A percentile compares a stretch with the other conserved stretches of the same genome.
Conservation (phyloP, 2,329 filamentous ascomycete species). For the Epichloe baconii region DNA sequence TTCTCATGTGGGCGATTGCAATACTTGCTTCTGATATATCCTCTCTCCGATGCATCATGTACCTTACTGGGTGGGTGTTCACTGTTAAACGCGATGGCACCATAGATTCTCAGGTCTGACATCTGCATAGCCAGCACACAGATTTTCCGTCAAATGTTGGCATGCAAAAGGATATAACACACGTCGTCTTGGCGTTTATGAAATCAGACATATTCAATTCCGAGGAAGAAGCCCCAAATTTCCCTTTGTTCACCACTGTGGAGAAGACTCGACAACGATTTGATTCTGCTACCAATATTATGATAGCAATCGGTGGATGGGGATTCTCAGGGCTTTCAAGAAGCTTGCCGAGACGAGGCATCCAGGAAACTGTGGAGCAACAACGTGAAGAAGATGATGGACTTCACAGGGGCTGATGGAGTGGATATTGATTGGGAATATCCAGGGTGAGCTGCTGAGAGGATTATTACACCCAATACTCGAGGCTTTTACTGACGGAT, state of each 20-base stretch:
- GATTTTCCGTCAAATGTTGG: slow-evolving; percentile 23
- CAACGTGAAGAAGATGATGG: slow-evolving; percentile 51
- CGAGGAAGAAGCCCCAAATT: slow-evolving; percentile 20
- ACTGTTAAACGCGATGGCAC: neutral
- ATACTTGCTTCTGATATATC: slow-evolving; percentile 5
- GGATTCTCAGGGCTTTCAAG: slow-evolving; percentile 49
- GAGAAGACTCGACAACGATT: slow-evolving; percentile 34
- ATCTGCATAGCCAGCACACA: slow-evolving; percentile 31
- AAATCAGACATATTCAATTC: slow-evolving; percentile 37
- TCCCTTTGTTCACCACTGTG: slow-evolving; percentile 42
- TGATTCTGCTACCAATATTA: slow-evolving; percentile 41
- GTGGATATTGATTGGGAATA: slow-evolving; percentile 54
- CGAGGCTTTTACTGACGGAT: neutral
- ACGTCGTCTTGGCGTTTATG: slow-evolving; percentile 47
- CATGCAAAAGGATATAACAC: slow-evolving; percentile 34
- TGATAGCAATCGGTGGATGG: slow-evolving; percentile 66
- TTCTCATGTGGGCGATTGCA: neutral
- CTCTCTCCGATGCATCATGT: slow-evolving; percentile 29
- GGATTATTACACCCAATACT: too few species aligned
- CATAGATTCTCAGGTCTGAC: neutral
- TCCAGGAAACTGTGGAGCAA: slow-evolving; percentile 46
- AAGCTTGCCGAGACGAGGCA: slow-evolving; percentile 36
- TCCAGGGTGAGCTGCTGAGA: slow-evolving; percentile 26
- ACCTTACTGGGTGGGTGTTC: slow-evolving; percentile 33
- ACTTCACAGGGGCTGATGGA: slow-evolving; percentile 51